A percentile compares a stretch with the other conserved stretches of the same genome.
phyloP scores from a whole-genome alignment of 768 basidiomycete genomes.

The Boletus coccyginus region DNA sequence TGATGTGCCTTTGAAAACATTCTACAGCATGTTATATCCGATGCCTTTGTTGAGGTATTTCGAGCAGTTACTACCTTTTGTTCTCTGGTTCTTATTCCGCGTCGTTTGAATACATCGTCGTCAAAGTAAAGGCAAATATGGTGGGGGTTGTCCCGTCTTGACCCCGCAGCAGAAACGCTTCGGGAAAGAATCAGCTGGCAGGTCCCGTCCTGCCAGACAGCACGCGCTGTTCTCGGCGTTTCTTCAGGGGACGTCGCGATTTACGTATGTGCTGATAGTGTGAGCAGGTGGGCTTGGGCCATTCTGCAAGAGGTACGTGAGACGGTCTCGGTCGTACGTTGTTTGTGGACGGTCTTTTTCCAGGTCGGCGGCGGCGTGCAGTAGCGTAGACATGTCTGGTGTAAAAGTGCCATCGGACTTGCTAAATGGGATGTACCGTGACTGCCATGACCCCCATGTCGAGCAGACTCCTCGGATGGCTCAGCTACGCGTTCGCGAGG shows the following conservation, averaged over 20 bases:
- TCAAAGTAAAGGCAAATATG: too few relatives aligned
- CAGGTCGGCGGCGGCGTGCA: constrained; percentile 22
- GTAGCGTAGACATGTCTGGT: too few relatives aligned
- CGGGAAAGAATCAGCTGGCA: constrained; percentile 53
- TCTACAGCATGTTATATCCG: too few relatives aligned
- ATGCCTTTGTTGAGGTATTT: too few relatives aligned
- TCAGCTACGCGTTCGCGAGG: constrained; percentile 86
- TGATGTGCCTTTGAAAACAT: too few relatives aligned
- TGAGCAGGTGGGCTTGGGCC: constrained; percentile 52
- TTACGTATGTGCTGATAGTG: constrained; percentile 33
- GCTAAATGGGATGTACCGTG: neutral
- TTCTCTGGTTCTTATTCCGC: too few relatives aligned
- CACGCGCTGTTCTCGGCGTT: neutral
- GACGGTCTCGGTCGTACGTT: neutral
- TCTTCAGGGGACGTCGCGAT: constrained; percentile 59
- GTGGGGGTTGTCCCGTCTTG: neutral
- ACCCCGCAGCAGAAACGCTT: constrained; percentile 49
- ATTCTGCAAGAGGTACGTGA: constrained; percentile 50
- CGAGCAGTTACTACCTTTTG: too few relatives aligned
- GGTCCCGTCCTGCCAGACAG: constrained; percentile 5
- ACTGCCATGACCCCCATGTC: constrained; percentile 3
- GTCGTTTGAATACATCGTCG: too few relatives aligned
- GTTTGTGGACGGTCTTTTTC: neutral
- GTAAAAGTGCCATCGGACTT: neutral
- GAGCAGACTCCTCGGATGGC: constrained; percentile 61